Evolutionary conservation across 495 filamentous ascomycete species (phyloP), one percentile per base, ranked within the genome.

Genomic region (Friedmanniomyces endolithicus): DNA sequence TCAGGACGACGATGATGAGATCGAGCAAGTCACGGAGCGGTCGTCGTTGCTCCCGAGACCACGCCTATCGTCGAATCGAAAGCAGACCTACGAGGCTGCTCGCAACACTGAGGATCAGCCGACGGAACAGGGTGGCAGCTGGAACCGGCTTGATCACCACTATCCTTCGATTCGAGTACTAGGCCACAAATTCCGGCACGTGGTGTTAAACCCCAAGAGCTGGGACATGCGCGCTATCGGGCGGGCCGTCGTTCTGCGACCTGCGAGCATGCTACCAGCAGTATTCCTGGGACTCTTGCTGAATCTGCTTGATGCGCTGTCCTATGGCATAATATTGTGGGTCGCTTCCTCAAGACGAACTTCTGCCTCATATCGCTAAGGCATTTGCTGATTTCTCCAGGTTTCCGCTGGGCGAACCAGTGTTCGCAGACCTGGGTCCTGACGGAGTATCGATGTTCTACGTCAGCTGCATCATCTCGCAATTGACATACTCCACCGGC

Each of bases 381-480:
- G 9, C 4, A 31, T 9, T 41, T 19, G 37, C 37, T 41, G 37
- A 41, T 19, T 6, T 19, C 16, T 41, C 3, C 12, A 41, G 37
- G 16, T 98, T 98, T 58, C 92, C 92, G 6, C 75, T 97, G 23
- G 87, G 88, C 19, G 82, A 85, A 61, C 78, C 84, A 0, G 78
- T 94, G 17, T 98, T 98, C 64, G 75, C 82, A 25, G 73, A 81
- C 47, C 78, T 96, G 23, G 92, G 89, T 3, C 79, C 89, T 3
- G 90, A 95, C 49, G 92, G 92, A 14, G 94, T 98, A 54, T 95
- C 94, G 0, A 97, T 98, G 74, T 98, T 96, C 71, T 98, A 96
- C 65, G 85, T 98, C 58, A 96, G 90, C 72, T 94, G 87, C 54
- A 95, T 98, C 57, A 78, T 98, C 23, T 84, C 94, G 0, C 92